Evolutionary conservation across 371 early-diverging fungal genomes (phyloP).

Genomic region (Gilbertella persicaria): DNA sequence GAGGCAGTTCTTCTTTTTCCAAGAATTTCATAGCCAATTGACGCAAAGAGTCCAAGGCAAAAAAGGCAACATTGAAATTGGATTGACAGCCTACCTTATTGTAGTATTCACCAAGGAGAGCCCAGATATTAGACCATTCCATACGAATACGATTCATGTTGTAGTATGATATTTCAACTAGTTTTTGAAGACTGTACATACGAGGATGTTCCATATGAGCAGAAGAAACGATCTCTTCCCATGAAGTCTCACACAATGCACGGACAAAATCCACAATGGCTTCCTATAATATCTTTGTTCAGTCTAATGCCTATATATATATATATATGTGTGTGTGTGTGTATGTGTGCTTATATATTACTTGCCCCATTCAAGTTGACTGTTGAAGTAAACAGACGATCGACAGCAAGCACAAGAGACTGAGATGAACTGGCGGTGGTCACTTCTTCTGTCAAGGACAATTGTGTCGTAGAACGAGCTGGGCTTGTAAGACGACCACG

Average conservation of each 20-base stretch:
- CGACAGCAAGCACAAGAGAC: constrained; percentile 74
- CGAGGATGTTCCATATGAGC: constrained; percentile 63
- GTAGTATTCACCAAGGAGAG: constrained; percentile 88
- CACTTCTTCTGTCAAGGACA: constrained; percentile 52
- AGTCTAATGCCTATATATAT: neutral
- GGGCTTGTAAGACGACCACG: constrained; percentile 18
- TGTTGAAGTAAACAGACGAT: constrained; percentile 77
- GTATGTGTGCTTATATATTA: neutral
- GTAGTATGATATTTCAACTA: constrained; percentile 95
- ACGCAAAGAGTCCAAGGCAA: constrained; percentile 90
- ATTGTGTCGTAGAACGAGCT: constrained; percentile 34
- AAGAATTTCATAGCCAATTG: constrained; percentile 95
- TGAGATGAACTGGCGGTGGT: constrained; percentile 62
- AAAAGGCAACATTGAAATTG: constrained; percentile 85
- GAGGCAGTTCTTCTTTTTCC: constrained; percentile 91
- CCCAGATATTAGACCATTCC: constrained; percentile 96
- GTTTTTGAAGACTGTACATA: constrained; percentile 89
- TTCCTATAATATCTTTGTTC: constrained; percentile 32
- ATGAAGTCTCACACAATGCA: constrained; percentile 83
- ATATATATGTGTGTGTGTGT: too few relatives aligned
- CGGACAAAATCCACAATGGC: constrained; percentile 91
- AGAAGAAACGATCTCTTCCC: constrained; percentile 86
- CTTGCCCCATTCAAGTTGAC: constrained; percentile 53
- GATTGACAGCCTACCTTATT: constrained; percentile 90
- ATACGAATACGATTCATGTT: constrained; percentile 97